Base-by-base conservation (phyloP, 352 stramenopile species). In the Phytopythium sindhum region DNA sequence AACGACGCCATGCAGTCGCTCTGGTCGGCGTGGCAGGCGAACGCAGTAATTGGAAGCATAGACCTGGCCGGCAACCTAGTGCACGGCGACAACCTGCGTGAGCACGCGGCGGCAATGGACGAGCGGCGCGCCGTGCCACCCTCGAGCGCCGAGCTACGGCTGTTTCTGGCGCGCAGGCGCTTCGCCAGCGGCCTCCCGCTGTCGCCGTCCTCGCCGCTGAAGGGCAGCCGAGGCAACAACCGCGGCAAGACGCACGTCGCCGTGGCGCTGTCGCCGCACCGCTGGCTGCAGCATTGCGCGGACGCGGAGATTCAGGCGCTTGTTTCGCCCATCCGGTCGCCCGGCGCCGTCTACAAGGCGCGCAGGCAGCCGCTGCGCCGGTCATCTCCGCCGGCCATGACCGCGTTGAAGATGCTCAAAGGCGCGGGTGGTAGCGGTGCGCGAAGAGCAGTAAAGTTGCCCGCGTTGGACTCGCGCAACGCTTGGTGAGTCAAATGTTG, bases 31-130 rank as follows among this genome's bases (percentile, higher is more conserved):
- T 78, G 78, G 60, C 66, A 75, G 63, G 10, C 61, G 12, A 89
- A 87, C n/a, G 68, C 72, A 0, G 67, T 68, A 48, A 57, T 91
- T 8, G 64, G 75, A 28, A 52, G 26, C 26, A 56, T 92, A 4
- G 75, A 92, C 4, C 31, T 92, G 23, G 57, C 65, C 11, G 83
- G 83, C 0, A 92, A 92, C 57, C 57, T 92, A 24, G 73, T 90
- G 33, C 70, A 86, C 17, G n/a, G 42, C 17, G 63, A 81, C 15
- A 74, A 84, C 45, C 4, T 88, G 1, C 45, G 48, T 0, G 56
- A 72, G n/a, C 57, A 88, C 0, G 57, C 70, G 7, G 19, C 33
- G 3, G 73, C 72, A 23, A 28, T 63, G 9, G 54, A 67, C 24
- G 81, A 88, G 33, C 75, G 81, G 6, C 56, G 47, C 11, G 56